These are phyloP conservation scores for Aurantiochytrium sp. DNA, from an alignment of 108 stramenopile species.

Conservation along the genomic window DNA sequence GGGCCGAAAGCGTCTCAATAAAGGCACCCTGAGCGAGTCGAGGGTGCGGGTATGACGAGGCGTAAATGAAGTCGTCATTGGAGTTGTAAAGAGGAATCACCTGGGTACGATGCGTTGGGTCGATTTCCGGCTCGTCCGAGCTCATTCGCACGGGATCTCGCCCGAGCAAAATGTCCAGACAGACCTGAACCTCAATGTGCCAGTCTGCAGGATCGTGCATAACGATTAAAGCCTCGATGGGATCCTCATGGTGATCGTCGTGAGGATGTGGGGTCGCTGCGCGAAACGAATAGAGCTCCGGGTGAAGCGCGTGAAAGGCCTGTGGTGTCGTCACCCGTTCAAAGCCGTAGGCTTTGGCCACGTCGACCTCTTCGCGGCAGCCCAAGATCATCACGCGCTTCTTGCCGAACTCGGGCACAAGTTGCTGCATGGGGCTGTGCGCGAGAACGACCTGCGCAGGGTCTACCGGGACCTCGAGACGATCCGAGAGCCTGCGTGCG, in stretches of 20 bases:
- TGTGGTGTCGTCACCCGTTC: background rate
- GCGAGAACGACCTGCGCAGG: slow-evolving; percentile 17
- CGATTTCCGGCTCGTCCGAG: background rate
- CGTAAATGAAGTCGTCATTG: slow-evolving; percentile 33
- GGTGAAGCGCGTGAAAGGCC: slow-evolving; percentile 2
- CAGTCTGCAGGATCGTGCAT: slow-evolving; percentile 32
- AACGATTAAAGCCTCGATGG: slow-evolving; percentile 11
- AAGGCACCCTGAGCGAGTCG: slow-evolving; percentile 35
- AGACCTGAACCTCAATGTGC: slow-evolving; percentile 25
- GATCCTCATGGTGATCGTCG: background rate
- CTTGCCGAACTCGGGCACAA: background rate
- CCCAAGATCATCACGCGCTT: slow-evolving; percentile 23
- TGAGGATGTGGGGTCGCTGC: background rate
- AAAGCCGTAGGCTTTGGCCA: slow-evolving; percentile 27
- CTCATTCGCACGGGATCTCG: background rate
- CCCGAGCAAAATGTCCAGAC: slow-evolving; percentile 14
- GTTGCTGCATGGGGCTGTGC: slow-evolving; percentile 23
- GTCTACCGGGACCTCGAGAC: background rate
- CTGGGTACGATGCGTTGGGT: slow-evolving; percentile 7
- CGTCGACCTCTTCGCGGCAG: background rate
- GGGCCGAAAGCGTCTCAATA: background rate
- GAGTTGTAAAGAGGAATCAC: slow-evolving; percentile 18
- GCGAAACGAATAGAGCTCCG: background rate
- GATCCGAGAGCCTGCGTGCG: background rate
- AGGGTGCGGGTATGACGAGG: slow-evolving; percentile 11